Conservation (phyloP, 176 grass and related monocot species). For the Puya raimondii region DNA sequence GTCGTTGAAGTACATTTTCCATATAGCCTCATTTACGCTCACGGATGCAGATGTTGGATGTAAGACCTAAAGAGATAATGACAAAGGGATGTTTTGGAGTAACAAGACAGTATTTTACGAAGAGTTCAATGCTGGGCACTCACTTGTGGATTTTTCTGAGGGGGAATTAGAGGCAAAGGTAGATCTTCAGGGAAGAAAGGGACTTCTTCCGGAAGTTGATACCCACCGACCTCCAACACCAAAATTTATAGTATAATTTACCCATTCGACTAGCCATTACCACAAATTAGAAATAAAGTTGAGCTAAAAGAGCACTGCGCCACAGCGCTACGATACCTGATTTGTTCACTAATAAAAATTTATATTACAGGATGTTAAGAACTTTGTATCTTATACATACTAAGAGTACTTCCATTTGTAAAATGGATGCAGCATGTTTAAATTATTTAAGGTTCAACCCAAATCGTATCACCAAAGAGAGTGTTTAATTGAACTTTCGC, state of each 20-base stretch:
- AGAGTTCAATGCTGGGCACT: constrained; percentile 1
- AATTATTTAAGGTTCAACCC: too few relatives aligned
- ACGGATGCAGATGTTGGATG: constrained; percentile 47
- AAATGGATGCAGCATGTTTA: too few relatives aligned
- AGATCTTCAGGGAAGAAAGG: constrained; percentile 74
- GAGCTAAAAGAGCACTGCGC: not conserved
- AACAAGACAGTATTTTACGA: too few relatives aligned
- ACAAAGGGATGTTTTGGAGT: not conserved
- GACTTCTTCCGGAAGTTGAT: constrained; percentile 80
- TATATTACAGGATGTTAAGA: too few relatives aligned
- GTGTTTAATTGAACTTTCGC: too few relatives aligned
- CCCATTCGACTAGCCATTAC: not conserved
- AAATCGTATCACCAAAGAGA: too few relatives aligned
- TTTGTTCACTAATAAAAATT: too few relatives aligned
- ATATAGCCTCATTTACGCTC: constrained; percentile 57
- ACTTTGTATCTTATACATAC: too few relatives aligned
- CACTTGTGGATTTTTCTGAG: constrained; percentile 36
- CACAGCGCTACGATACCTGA: too few relatives aligned
- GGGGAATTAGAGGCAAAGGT: constrained; percentile 24
- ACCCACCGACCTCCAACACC: constrained; percentile 48
- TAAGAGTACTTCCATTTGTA: too few relatives aligned
- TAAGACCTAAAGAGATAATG: constrained; percentile 38
- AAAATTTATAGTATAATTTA: not conserved
- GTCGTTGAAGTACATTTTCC: constrained; percentile 81
- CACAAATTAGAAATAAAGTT: not conserved